phyloP scores from a whole-genome alignment of 768 basidiomycete species.

The Polyporus arcularius region DNA sequence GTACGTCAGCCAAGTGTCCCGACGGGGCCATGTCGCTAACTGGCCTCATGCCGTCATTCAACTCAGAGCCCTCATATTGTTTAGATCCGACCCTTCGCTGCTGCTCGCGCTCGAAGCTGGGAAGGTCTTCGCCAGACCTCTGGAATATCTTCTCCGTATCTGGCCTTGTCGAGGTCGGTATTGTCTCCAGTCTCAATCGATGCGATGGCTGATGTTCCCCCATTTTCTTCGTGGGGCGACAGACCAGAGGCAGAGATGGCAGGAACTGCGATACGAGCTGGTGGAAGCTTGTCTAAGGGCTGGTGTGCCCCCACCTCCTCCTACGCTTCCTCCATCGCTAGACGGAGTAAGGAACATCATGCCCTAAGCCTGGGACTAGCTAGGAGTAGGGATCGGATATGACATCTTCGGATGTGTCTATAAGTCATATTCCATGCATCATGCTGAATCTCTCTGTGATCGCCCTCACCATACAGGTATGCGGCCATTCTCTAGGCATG shows the following conservation, averaged over 20 bases:
- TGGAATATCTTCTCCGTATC: slow-evolving; percentile 58
- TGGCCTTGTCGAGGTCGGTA: slow-evolving; percentile 64
- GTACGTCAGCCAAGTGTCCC: slow-evolving; percentile 29
- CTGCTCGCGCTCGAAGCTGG: slow-evolving; percentile 61
- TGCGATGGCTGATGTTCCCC: not conserved
- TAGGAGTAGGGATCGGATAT: no score
- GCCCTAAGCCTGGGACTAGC: not conserved
- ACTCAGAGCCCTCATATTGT: slow-evolving; percentile 50
- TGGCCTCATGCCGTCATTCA: no score
- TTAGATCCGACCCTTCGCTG: slow-evolving; percentile 58
- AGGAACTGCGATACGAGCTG: slow-evolving; percentile 46
- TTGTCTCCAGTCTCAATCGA: not conserved
- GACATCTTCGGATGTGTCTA: no score
- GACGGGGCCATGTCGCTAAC: no score
- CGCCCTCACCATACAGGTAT: no score
- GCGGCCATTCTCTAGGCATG: no score
- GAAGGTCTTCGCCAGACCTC: slow-evolving; percentile 53
- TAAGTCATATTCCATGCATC: no score
- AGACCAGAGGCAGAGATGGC: slow-evolving; percentile 58
- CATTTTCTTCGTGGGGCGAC: not conserved
- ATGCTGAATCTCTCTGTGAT: no score
- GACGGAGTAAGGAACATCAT: not conserved
- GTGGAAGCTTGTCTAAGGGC: slow-evolving; percentile 47
- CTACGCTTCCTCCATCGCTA: not conserved
- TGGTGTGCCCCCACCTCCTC: slow-evolving; percentile 42